A percentile compares a stretch with the other conserved stretches of the same genome.
These are phyloP conservation scores for Fusarium verrucosum DNA, from an alignment of 2,329 filamentous ascomycete species.

Conservation along the genomic window DNA sequence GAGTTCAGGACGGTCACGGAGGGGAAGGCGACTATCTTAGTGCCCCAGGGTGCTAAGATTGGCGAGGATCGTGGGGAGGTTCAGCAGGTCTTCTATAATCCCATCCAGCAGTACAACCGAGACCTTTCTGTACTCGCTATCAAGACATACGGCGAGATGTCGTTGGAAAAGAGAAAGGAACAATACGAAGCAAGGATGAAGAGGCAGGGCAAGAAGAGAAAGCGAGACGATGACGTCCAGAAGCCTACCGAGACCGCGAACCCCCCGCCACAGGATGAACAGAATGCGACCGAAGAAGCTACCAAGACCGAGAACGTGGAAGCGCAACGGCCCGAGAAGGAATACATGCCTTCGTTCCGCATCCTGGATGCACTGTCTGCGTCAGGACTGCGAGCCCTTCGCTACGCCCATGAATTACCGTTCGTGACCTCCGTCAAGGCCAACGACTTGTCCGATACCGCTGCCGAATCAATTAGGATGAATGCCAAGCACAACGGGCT, in stretches of 20 bases:
- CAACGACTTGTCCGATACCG: conserved; percentile 85
- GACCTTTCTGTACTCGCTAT: conserved; percentile 94
- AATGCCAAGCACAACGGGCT: conserved; percentile 88
- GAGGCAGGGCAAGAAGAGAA: conserved; percentile 57
- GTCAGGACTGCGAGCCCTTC: conserved; percentile 87
- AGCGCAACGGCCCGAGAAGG: conserved; percentile 40
- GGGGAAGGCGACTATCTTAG: conserved; percentile 66
- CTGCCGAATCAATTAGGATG: conserved; percentile 80
- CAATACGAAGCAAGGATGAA: conserved; percentile 54
- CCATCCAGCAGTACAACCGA: conserved; percentile 98
- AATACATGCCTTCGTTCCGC: conserved; percentile 66
- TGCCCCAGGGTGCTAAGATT: conserved; percentile 57
- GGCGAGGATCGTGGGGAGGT: conserved; percentile 66
- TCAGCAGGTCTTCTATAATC: conserved; percentile 96
- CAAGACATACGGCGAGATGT: conserved; percentile 82
- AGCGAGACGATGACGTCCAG: conserved; percentile 54
- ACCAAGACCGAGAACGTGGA: conserved; percentile 19
- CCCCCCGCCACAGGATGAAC: conserved; percentile 16
- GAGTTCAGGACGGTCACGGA: conserved; percentile 63
- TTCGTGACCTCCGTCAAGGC: conserved; percentile 83
- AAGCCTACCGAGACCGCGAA: conserved; percentile 25
- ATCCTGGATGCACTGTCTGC: conserved; percentile 96
- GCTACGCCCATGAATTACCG: conserved; percentile 91
- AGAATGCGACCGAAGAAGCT: conserved; percentile 26
- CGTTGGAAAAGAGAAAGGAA: conserved; percentile 57